phyloP scores from a whole-genome alignment of 1,139 yeast species.

The Petasospora rhodanensis region DNA sequence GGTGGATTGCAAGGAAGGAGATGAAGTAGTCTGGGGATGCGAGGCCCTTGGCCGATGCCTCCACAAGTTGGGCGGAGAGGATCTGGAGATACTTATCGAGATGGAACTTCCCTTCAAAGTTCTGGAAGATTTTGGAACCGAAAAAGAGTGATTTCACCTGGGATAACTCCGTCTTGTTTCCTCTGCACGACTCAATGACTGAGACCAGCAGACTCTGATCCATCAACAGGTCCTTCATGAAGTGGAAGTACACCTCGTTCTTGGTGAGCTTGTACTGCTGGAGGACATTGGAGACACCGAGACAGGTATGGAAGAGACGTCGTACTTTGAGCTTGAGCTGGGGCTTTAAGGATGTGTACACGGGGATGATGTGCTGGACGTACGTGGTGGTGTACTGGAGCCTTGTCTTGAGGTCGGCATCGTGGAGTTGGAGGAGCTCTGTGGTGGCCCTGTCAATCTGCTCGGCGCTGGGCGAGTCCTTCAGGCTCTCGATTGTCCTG shows the following conservation, averaged over 20 bases:
- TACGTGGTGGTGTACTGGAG: conserved; percentile 17
- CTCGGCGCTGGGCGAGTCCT: conserved; percentile 4
- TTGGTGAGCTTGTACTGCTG: conserved; percentile 20
- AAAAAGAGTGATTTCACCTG: conserved; percentile 28
- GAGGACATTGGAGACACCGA: conserved; percentile 20
- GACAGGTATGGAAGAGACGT: conserved; percentile 13
- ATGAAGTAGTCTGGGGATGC: conserved; percentile 20
- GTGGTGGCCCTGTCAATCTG: conserved; percentile 13
- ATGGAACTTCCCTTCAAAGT: conserved; percentile 23
- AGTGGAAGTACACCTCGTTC: conserved; percentile 17
- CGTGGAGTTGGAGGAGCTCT: conserved; percentile 1
- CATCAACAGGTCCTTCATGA: conserved; percentile 18
- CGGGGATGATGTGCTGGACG: conserved; percentile 19
- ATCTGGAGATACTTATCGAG: conserved; percentile 26
- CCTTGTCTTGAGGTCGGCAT: conserved; percentile 8
- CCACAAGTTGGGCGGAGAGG: conserved; percentile 26
- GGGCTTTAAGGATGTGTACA: conserved; percentile 17
- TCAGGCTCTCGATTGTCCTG: conserved; percentile 1
- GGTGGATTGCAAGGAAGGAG: conserved; percentile 28
- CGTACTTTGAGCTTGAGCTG: conserved; percentile 13
- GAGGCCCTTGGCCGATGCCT: conserved; percentile 11
- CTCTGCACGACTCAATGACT: conserved; percentile 6
- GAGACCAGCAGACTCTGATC: conserved; percentile 14
- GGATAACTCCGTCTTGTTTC: conserved; percentile 17
- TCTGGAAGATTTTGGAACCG: conserved; percentile 33